Conservation (phyloP, 805 yeast genomes). For the Wickerhamomyces xylosicus region DNA sequence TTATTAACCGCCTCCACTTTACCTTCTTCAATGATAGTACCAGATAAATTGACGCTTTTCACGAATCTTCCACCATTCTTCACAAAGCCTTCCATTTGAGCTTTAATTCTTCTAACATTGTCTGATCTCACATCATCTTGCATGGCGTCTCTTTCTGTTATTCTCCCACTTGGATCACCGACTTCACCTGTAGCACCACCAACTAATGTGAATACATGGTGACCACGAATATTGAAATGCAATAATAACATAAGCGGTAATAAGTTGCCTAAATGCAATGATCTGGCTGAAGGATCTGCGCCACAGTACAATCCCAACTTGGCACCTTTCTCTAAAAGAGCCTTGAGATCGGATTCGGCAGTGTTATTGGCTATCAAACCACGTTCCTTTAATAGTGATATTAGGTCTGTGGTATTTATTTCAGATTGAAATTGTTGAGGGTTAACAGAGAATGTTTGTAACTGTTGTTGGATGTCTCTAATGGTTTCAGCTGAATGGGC, state of each 20-base stretch:
- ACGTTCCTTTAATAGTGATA: conserved; percentile 31
- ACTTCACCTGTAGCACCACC: conserved; percentile 95
- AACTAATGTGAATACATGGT: conserved; percentile 70
- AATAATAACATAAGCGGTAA: conserved; percentile 78
- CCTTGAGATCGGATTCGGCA: conserved; percentile 21
- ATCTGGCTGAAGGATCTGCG: conserved; percentile 90
- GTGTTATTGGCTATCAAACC: conserved; percentile 35
- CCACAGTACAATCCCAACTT: conserved; percentile 74
- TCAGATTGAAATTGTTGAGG: background rate
- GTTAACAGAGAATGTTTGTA: background rate
- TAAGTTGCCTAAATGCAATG: conserved; percentile 85
- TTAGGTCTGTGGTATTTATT: background rate
- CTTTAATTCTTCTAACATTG: conserved; percentile 50
- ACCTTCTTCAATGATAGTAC: conserved; percentile 28
- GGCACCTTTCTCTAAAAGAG: conserved; percentile 15
- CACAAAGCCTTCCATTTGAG: conserved; percentile 56
- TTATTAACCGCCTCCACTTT: conserved; percentile 46
- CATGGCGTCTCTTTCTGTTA: conserved; percentile 60
- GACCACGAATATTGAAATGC: conserved; percentile 81
- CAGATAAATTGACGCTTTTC: conserved; percentile 17
- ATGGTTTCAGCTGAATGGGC: background rate
- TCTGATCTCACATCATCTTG: conserved; percentile 36
- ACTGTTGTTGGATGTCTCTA: background rate
- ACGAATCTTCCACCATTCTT: conserved; percentile 55
- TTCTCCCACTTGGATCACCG: conserved; percentile 94